phyloP scores from a whole-genome alignment of 2,329 filamentous ascomycete genomes.

The Clonostachys sp. region DNA sequence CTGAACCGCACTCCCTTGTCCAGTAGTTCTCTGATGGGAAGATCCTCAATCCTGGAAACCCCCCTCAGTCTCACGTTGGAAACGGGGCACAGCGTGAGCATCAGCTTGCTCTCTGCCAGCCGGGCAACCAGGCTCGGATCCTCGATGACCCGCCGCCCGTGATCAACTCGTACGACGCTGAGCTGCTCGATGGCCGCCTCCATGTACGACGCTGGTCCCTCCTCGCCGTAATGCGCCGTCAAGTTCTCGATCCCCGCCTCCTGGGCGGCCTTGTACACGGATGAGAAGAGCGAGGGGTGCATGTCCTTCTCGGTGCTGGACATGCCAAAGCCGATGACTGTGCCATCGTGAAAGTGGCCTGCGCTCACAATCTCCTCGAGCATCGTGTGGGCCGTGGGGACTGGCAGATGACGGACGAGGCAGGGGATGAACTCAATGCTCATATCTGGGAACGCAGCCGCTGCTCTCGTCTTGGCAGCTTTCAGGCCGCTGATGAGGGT shows the following conservation, averaged over 20 bases:
- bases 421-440: conserved; percentile 64
- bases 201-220: conserved; percentile 46
- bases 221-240: conserved; percentile 45
- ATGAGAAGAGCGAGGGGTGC: conserved; percentile 37
- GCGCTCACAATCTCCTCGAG: conserved; percentile 32
- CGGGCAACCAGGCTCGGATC: conserved; percentile 51
- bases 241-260: conserved; percentile 33
- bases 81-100: conserved; percentile 65
- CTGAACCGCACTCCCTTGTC: conserved; percentile 60
- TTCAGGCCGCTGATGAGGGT: conserved; percentile 60
- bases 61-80: conserved; percentile 9
- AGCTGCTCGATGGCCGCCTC: conserved; percentile 17
- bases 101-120: conserved; percentile 46
- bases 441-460: conserved; percentile 52
- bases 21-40: conserved; percentile 49
- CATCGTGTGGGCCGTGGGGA: conserved; percentile 63
- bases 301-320: conserved; percentile 39
- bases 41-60: conserved; percentile 34
- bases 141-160: conserved; percentile 57
- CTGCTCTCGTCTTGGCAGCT: conserved; percentile 52
- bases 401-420: conserved; percentile 64
- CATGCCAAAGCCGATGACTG: conserved; percentile 39
- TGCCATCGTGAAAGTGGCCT: conserved; percentile 16
- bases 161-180: not conserved
- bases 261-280: conserved; percentile 24